phyloP scores from a whole-genome alignment of 164 flowering plant species.

The Cinnamomum chago region DNA sequence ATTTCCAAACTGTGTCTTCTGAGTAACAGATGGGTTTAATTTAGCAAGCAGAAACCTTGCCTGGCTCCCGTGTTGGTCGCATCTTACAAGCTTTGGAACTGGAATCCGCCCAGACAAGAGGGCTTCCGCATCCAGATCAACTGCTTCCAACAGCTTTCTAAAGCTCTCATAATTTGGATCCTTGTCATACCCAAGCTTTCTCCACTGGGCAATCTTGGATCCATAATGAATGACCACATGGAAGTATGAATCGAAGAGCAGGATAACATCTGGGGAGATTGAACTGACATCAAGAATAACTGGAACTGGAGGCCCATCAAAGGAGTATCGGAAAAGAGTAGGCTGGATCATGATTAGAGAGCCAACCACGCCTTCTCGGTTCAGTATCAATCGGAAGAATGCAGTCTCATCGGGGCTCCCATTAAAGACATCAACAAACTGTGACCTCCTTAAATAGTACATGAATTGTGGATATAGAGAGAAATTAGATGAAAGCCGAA shows the following conservation, averaged over 20 bases:
- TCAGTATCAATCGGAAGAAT: conserved; percentile 64
- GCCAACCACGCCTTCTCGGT: conserved; percentile 77
- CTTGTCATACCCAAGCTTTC: conserved; percentile 65
- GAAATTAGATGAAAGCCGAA: conserved; percentile 72
- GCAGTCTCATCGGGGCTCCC: conserved; percentile 89
- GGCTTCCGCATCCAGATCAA: conserved; percentile 72
- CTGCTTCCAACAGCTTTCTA: conserved; percentile 76
- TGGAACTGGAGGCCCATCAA: conserved; percentile 84
- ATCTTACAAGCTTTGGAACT: conserved; percentile 64
- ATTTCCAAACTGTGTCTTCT: conserved; percentile 42
- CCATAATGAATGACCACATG: conserved; percentile 83
- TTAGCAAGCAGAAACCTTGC: conserved; percentile 94
- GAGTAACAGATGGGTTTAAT: conserved; percentile 86
- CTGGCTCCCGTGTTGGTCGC: conserved; percentile 90
- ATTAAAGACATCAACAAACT: conserved; percentile 83
- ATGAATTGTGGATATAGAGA: conserved; percentile 89
- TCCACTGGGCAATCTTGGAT: conserved; percentile 83
- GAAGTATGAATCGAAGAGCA: conserved; percentile 88
- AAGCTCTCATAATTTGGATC: conserved; percentile 76
- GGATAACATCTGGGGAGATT: conserved; percentile 68
- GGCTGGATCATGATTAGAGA: conserved; percentile 90
- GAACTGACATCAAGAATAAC: conserved; percentile 80
- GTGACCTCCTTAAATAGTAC: conserved; percentile 87
- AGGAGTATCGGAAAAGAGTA: conserved; percentile 73
- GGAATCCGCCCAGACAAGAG: conserved; percentile 72